Percentiles rank a stretch among this genome's conserved stretches.
phyloP scores from a whole-genome alignment of 345 rosid genomes.

The Salix viminalis region DNA sequence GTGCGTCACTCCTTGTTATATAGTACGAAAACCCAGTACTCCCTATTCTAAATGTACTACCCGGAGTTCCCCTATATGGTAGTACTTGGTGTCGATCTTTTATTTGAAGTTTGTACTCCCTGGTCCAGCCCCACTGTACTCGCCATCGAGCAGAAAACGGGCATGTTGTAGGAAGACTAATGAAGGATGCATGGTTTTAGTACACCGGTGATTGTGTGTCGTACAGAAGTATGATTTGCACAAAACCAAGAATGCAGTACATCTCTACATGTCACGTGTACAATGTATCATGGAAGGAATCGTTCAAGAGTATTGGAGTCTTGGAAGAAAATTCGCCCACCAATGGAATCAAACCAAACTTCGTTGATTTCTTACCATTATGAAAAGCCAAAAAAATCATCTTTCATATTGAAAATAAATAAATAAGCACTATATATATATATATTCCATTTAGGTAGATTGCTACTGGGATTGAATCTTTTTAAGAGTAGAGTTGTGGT shows the following conservation, averaged over 20 bases:
- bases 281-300: neutral
- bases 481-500: no score
- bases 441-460: no score
- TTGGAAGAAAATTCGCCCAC: neutral
- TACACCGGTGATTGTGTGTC: neutral
- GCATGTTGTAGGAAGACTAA: neutral
- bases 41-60: neutral
- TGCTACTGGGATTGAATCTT: no score
- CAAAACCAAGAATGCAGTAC: neutral
- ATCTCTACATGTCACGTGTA: neutral
- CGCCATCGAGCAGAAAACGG: neutral
- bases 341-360: neutral
- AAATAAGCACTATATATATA: no score
- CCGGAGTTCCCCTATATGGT: neutral
- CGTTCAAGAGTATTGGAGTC: neutral
- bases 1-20: neutral
- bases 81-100: no score
- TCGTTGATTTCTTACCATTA: neutral
- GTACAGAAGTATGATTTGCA: neutral
- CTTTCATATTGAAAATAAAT: neutral
- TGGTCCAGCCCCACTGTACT: neutral
- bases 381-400: neutral
- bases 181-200: neutral
- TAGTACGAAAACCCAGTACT: neutral
- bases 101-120: neutral